These are phyloP conservation scores for Polychaeton citri DNA, from an alignment of 2,329 filamentous ascomycete genomes.

Conservation along the genomic window DNA sequence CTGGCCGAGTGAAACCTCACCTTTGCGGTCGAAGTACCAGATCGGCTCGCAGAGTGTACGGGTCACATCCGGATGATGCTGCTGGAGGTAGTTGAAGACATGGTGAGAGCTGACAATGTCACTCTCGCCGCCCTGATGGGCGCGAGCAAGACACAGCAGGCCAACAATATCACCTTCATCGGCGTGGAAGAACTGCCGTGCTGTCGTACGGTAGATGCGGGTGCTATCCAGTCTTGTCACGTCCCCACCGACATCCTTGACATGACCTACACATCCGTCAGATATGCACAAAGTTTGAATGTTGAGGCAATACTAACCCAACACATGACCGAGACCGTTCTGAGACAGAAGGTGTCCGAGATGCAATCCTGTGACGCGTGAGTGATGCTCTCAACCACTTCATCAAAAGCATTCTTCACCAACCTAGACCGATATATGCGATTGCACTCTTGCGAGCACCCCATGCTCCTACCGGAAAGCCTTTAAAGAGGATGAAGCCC, in stretches of 20 bases:
- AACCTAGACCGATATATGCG: conserved; percentile 71
- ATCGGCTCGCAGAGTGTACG: conserved; percentile 58
- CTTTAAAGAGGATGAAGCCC: conserved; percentile 82
- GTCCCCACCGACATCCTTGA: conserved; percentile 76
- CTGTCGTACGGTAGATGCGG: conserved; percentile 76
- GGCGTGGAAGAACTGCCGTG: conserved; percentile 69
- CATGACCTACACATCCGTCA: conserved; percentile 55
- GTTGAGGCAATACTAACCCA: conserved; percentile 29
- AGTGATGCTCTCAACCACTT: no score
- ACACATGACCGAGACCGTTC: conserved; percentile 67
- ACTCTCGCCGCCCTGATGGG: conserved; percentile 65
- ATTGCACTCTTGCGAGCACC: conserved; percentile 66
- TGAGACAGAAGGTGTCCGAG: conserved; percentile 76
- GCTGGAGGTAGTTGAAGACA: conserved; percentile 66
- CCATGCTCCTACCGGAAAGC: conserved; percentile 66
- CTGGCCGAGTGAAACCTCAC: conserved; percentile 58
- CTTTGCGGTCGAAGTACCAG: conserved; percentile 86
- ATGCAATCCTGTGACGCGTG: conserved; percentile 43
- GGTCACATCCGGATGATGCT: conserved; percentile 61
- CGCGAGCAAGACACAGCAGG: conserved; percentile 62
- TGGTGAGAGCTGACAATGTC: conserved; percentile 65
- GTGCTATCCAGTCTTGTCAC: conserved; percentile 66
- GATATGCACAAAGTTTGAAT: no score
- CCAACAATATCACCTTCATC: conserved; percentile 73
- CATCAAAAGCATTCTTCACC: no score